Conservation (phyloP, 805 yeast species). For the Saturnispora diversa region DNA sequence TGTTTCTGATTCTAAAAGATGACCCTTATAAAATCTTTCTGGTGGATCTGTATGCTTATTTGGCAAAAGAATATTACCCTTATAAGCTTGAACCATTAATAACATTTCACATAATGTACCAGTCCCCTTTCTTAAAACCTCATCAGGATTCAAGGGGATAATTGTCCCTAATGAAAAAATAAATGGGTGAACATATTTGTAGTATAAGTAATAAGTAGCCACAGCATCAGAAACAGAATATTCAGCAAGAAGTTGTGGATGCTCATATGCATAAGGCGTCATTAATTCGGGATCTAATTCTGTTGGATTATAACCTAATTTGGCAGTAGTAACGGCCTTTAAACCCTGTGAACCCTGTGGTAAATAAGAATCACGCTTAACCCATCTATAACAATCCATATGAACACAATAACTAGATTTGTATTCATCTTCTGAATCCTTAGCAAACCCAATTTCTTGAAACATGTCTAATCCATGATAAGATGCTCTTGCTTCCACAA, state of each 20-base stretch:
- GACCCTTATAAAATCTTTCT: conserved; percentile 94
- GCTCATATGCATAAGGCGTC: conserved; percentile 95
- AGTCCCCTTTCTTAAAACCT: conserved; percentile 91
- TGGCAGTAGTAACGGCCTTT: conserved; percentile 94
- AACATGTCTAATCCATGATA: conserved; percentile 82
- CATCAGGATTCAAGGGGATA: conserved; percentile 94
- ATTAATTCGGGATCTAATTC: conserved; percentile 95
- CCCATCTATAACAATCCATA: conserved; percentile 98
- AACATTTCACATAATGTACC: conserved; percentile 98
- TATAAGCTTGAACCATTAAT: conserved; percentile 91
- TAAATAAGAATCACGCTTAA: conserved; percentile 89
- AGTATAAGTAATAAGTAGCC: conserved; percentile 91
- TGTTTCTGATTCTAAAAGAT: conserved; percentile 87
- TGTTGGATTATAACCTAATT: conserved; percentile 91
- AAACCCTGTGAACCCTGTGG: conserved; percentile 99
- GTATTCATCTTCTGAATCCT: conserved; percentile 84
- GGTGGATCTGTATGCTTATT: conserved; percentile 90
- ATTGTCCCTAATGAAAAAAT: conserved; percentile 92
- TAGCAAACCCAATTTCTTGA: conserved; percentile 88
- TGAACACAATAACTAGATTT: conserved; percentile 89
- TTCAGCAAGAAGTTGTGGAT: conserved; percentile 88
- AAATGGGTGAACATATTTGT: conserved; percentile 96
- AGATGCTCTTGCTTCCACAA: conserved; percentile 80
- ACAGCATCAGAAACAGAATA: conserved; percentile 99
- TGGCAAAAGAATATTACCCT: conserved; percentile 69